Evolutionary conservation across 306 rosid genomes (phyloP), one percentile per base, ranked within the genome.

Genomic region (Phaseolus lunatus): DNA sequence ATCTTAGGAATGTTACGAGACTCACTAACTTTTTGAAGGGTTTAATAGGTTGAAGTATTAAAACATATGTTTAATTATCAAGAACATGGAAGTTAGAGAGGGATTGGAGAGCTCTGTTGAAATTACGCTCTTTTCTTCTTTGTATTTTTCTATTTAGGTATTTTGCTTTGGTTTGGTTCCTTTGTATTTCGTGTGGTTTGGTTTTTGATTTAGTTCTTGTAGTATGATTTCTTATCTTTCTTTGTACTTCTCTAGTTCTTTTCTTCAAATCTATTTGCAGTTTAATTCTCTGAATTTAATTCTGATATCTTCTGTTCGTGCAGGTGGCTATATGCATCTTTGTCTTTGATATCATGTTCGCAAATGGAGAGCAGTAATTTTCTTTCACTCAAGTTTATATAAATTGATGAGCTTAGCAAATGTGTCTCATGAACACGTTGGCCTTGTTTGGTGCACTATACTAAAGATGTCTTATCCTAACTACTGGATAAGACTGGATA

Each of bases 321-420:
- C 96, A 93, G 98, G 98, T 91, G 64, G 96, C 86, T 82, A 90
- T 93, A 61, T 91, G 98, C 58, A 59, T 90, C 70, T 93, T 93
- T 83, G 92, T 87, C 81, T 93, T 93, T 18, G 98, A 93, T 81
- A 80, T 93, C 89, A 91, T 93, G 98, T 83, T 93, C 39, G 86
- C 91, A 52, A 91, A 91, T 78, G 97, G 96, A 81, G 83, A 91
- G 70, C 90, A 82, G 98, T 93, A 88, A 89, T 76, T 81, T 64
- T 88, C 39, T 77, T 72, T 70, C 58, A 41, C 59, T 74, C 50
- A 12, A 22, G 39, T 64, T 27, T 27, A 47, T 67, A 29, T 58
- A 13, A 64, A 66, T 45, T 47, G 71, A 44, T 45, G 66, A 74
- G 45, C 67, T 78, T 81, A 43, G 65, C 6, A 52, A 71, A 53